A percentile compares a stretch with the other conserved stretches of the same genome.
Conservation (phyloP, 1,284 basidiomycete species). For the Inonotus hispidus region DNA sequence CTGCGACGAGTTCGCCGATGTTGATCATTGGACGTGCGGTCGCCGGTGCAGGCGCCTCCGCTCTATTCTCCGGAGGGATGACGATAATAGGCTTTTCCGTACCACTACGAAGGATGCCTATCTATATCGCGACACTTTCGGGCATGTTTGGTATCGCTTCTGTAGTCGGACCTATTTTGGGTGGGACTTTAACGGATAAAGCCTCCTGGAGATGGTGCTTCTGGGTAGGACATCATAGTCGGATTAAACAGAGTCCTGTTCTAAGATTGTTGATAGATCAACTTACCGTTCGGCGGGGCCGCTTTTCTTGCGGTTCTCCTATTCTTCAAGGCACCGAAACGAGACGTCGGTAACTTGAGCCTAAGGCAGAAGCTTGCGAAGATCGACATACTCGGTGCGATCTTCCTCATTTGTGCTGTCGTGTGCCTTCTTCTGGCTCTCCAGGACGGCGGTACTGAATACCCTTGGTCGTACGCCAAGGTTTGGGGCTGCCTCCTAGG, state of each 20-base stretch:
- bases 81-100: conserved; percentile 37
- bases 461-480: conserved; percentile 30
- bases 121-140: conserved; percentile 32
- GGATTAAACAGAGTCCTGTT: background rate
- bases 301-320: conserved; percentile 33
- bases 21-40: conserved; percentile 42
- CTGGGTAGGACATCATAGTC: conserved; percentile 21
- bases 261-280: conserved; percentile 28
- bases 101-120: conserved; percentile 28
- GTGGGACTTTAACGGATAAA: conserved; percentile 35
- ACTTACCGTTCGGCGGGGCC: conserved; percentile 35
- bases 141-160: conserved; percentile 36
- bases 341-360: conserved; percentile 18
- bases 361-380: conserved; percentile 25
- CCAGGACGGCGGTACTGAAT: conserved; percentile 37
- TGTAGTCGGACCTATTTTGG: conserved; percentile 34
- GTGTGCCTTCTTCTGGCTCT: conserved; percentile 37
- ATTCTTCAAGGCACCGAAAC: conserved; percentile 27
- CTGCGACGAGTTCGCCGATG: conserved; percentile 37
- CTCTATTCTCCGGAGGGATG: conserved; percentile 36
- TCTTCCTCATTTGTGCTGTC: conserved; percentile 32
- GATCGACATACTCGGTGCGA: conserved; percentile 36
- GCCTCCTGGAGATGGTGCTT: conserved; percentile 38
- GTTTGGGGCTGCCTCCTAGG: conserved; percentile 31
- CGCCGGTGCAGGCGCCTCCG: conserved; percentile 42